Percentiles rank a stretch among this genome's conserved stretches.
phyloP scores from a whole-genome alignment of 73 alveolate species.

The Paramecium octaurelia region DNA sequence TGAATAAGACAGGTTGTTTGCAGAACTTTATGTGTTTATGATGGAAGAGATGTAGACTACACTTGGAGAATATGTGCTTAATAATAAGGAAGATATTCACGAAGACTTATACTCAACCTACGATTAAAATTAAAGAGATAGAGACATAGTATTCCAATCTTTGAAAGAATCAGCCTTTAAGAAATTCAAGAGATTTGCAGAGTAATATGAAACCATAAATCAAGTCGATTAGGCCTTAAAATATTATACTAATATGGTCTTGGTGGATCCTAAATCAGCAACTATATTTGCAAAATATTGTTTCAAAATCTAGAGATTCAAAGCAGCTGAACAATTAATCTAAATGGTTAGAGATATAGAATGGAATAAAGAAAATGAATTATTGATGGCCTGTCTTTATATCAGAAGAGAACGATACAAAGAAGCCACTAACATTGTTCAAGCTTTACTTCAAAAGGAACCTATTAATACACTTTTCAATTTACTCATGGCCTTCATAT shows the following conservation, averaged over 20 bases:
- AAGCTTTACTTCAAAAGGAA: slow-evolving; percentile 62
- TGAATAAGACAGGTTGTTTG: slow-evolving; percentile 90
- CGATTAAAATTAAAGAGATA: slow-evolving; percentile 72
- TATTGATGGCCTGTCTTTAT: slow-evolving; percentile 64
- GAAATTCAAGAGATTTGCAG: slow-evolving; percentile 83
- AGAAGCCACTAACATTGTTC: slow-evolving; percentile 73
- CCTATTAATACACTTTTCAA: slow-evolving; percentile 67
- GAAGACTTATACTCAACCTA: slow-evolving; percentile 79
- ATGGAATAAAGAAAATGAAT: slow-evolving; percentile 56
- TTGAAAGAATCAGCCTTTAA: slow-evolving; percentile 82
- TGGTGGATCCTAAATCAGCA: slow-evolving; percentile 75
- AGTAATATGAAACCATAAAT: slow-evolving; percentile 89
- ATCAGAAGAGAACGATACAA: slow-evolving; percentile 62
- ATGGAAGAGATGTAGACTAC: slow-evolving; percentile 87
- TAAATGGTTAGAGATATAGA: slow-evolving; percentile 67
- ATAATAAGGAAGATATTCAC: slow-evolving; percentile 86
- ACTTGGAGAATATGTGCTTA: slow-evolving; percentile 34
- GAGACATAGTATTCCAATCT: slow-evolving; percentile 80
- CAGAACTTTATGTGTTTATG: slow-evolving; percentile 90
- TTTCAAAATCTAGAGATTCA: slow-evolving; percentile 73
- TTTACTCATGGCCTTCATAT: slow-evolving; percentile 68
- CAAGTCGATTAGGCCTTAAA: slow-evolving; percentile 79
- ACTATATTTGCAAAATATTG: slow-evolving; percentile 69
- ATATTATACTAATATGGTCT: slow-evolving; percentile 75
- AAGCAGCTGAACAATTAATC: slow-evolving; percentile 75